Base-by-base conservation (phyloP, 2,329 filamentous ascomycete species). In the Colletotrichum lupini region DNA sequence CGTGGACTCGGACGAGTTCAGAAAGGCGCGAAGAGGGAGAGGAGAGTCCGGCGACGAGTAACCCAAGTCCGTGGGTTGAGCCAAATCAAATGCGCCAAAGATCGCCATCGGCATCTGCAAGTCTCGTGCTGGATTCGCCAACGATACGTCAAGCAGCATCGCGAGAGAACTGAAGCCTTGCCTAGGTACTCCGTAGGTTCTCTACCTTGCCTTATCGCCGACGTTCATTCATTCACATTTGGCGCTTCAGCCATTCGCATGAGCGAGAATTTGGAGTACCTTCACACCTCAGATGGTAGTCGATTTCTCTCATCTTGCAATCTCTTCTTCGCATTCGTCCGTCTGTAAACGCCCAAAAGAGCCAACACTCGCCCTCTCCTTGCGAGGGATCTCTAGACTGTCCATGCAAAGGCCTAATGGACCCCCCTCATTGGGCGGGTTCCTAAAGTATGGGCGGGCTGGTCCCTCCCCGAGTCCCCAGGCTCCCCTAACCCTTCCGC, bases 61-160 rank as follows among this genome's bases (percentile, higher is more conserved):
- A 35, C 14, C 60, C 56, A 64, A 64, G 70, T 65, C 60, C 53
- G 59, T 64, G 59, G 66, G 66, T 26, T 65, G 55, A 64, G 60
- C 70, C 60, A 60, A 59, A 60, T 67, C 53, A 30, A 52, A 55
- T 55, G 53, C 53, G 59, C 69, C 46, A 56, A 72, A 69, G 66
- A 69, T 69, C 66, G 66, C 65, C 69, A 42, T 72, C 69, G 58
- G 53, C 65, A 63, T 46, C 59, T 55, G 66, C 65, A 68, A 53
- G 52, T 26, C 37, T 62, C 57, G 65, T 42, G 49, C 28, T 30
- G 55, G 24, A 3, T 35, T 26, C 3, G 24, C 42, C 67, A 35
- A 46, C 24, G 26, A 49, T 32, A 42, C 49, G 30, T 46, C 66
- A 68, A 30, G 30, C 24, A 12, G 67, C 7, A 14, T 24, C 24